Base-by-base conservation (phyloP, 352 stramenopile genomes). In the Globisporangium megalacanthum region DNA sequence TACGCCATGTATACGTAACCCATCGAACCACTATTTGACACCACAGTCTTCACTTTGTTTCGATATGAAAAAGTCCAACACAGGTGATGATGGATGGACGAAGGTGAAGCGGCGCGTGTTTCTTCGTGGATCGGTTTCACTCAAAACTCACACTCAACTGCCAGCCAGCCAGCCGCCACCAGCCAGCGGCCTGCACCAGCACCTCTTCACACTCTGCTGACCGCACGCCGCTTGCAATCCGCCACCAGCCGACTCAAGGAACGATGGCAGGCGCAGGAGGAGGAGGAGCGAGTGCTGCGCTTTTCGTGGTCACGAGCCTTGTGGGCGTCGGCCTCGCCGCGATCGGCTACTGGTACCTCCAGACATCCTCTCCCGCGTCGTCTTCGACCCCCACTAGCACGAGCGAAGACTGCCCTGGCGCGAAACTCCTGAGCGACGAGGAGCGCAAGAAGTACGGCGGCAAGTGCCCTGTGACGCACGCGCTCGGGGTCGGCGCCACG, bases 261-360 rank as follows among this genome's bases (percentile, higher is more conserved):
- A 62, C 14, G 14, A 85, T 83, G 70, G 61, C 68, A 60, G 64
- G 60, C 15, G 53, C 62, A 54, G 62, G 61, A 9, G 64, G 61
- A 9, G 64, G 56, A 49, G 42, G 57, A 45, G 59, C 67, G 51
- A 83, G 63, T 50, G 56, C 69, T 14, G 60, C 74, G 64, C 68
- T 88, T 55, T 60, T 90, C 55, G 64, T 85, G 44, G 62, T 83
- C 57, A 86, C 80, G 58, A 72, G 77, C 15, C 64, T 90, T 47
- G 63, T 90, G 41, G 75, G 77, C 58, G 60, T 90, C 20, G 72
- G 73, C 15, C 69, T 90, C 56, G 72, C 70, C 1, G 69, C 70
- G 11, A 68, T 84, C 45, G 80, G 77, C 51, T 87, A 75, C 57
- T 74, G 83, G 46, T 86, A 80, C 64, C 58, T 85, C 54, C 75